Base-by-base conservation (phyloP, 331 rosid genomes). In the Malus hybrid region DNA sequence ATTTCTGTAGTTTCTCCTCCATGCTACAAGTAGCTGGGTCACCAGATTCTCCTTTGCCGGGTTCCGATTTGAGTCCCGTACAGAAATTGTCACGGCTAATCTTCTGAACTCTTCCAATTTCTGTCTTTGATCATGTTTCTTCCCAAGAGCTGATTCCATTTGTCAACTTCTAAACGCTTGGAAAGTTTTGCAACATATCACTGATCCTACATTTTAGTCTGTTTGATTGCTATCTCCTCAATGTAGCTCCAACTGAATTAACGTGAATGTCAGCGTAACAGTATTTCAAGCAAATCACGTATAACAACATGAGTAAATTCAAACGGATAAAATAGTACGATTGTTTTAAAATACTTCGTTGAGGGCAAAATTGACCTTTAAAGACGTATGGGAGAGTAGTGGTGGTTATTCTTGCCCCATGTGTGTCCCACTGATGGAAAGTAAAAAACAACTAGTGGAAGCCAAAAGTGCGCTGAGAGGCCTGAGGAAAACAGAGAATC, bases 11-110 rank as follows among this genome's bases (percentile, higher is more conserved):
- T 84, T 85, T 85, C 84, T 84, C 83, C 77, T 81, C 80, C 77
- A 81, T 79, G 79, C 80, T 74, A 68, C 68, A 46, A 39, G 70
- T 64, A 56, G 63, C 70, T 81, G 78, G 78, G 87, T 69, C 79
- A 79, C 93, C 91, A 89, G 98, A 90, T 95, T 95, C 99, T 86
- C 85, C 87, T 90, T 95, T 96, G 88, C 99, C 99, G 94, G 86
- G 78, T 89, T 89, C 86, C 86, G 50, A 73, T 48, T 80, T 78
- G 75, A 88, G 85, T 64, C 80, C 81, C 83, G 79, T 61, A 77
- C 69, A 81, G 70, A 83, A 60, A 61, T 81, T 85, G 80, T 83
- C 75, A 77, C 57, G 79, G 39, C 81, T 78, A 78, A 82, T 89
- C 73, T 73, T 79, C 79, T 81, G 71, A 64, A 75, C 26, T 81